Base-by-base conservation (phyloP, 805 yeast species). In the Metschnikowia lunata region DNA sequence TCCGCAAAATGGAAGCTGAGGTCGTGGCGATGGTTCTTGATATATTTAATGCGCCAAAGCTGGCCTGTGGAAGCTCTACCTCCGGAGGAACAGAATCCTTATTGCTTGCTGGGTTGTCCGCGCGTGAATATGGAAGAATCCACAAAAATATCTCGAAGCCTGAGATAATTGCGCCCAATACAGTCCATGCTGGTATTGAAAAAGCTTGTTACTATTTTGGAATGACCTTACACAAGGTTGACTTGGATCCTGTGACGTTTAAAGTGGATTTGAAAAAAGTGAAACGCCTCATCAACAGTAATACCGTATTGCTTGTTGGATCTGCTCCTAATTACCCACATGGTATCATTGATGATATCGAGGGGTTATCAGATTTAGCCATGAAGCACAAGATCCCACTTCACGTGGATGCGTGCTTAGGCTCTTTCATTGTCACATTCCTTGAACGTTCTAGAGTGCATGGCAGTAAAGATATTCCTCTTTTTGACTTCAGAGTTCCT, bases 291-390 rank as follows among this genome's bases (percentile, higher is more conserved):
- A 81, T 93, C 49, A 88, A 85, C 55, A 60, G 67, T 2, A 89
- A 90, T 63, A 93, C 99, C 0, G 85, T 88, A 4, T 68, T 91
- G 37, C 66, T 91, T 23, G 87, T 81, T 7, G 98, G 98, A 1
- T 90, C 98, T 1, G 97, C 97, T 7, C 98, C 99, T 33, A 91
- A 91, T 69, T 91, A 83, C 66, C 98, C 99, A 3, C 97, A 91
- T 61, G 99, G 99, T 10, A 85, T 93, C 38, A 80, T 88, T 46
- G 99, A 91, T 66, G 93, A 91, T 59, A 89, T 91, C 47, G 85
- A 76, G 52, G 79, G 74, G 0, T 72, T 91, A 23, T 79, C 93
- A 26, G 58, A 74, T 30, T 53, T 89, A 27, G 93, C 91, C 0
- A 54, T 76, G n/a, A 71, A 67, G 37, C 68, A 85, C 62, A 64